These are phyloP conservation scores for Paramecium caudatum DNA, from an alignment of 73 alveolate genomes.

Conservation along the genomic window DNA sequence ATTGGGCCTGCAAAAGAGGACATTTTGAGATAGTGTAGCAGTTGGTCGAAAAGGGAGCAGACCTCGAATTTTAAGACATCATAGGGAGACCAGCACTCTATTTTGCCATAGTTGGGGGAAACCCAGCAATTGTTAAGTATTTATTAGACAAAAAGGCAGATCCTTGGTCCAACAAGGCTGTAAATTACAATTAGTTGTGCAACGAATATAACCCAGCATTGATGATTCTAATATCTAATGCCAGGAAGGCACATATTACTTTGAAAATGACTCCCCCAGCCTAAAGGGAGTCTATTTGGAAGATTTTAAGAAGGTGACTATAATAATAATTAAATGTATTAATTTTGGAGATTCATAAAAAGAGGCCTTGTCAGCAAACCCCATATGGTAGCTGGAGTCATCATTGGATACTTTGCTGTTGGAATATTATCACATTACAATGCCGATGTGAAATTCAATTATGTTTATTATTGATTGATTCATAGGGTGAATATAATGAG, in stretches of 20 bases:
- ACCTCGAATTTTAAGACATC: conserved; percentile 68
- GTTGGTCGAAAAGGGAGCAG: conserved; percentile 69
- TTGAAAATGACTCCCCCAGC: conserved; percentile 67
- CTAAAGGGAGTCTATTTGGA: conserved; percentile 54
- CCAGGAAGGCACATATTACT: conserved; percentile 49
- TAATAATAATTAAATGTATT: conserved; percentile 6
- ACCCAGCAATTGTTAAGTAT: conserved; percentile 28
- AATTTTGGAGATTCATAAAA: conserved; percentile 58
- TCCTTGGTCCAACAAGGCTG: conserved; percentile 75
- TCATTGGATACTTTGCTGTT: conserved; percentile 5
- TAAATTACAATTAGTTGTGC: conserved; percentile 44
- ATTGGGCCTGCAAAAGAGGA: conserved; percentile 80
- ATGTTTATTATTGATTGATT: conserved; percentile 1
- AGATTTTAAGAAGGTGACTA: conserved; percentile 34
- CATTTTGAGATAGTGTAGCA: conserved; percentile 57
- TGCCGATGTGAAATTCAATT: background rate
- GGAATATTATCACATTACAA: conserved; percentile 16
- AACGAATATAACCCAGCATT: conserved; percentile 43
- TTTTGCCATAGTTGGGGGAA: conserved; percentile 70
- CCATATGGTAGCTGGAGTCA: conserved; percentile 45
- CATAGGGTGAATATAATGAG: conserved; percentile 44
- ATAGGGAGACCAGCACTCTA: conserved; percentile 76
- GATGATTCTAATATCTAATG: background rate
- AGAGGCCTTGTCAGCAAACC: conserved; percentile 31
- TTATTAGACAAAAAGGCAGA: conserved; percentile 63